Evolutionary conservation across 2,329 filamentous ascomycete genomes (phyloP).

Genomic region (Talaromyces verruculosus): DNA sequence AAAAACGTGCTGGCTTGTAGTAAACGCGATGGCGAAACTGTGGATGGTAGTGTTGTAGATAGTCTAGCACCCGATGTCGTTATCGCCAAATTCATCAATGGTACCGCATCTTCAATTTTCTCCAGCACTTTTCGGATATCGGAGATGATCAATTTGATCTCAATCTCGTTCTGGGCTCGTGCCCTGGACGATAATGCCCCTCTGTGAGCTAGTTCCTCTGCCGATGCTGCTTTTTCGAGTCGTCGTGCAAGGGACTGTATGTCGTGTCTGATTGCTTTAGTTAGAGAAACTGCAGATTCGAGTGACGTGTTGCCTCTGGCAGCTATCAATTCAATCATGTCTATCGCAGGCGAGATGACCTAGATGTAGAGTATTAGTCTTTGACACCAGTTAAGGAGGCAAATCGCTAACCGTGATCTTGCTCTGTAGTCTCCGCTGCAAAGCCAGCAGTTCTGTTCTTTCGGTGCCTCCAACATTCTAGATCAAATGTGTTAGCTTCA

Average conservation of each 20-base stretch:
- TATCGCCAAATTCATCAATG: slow-evolving; percentile 88
- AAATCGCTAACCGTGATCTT: slow-evolving; percentile 70
- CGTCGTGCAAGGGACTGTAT: slow-evolving; percentile 77
- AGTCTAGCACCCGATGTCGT: slow-evolving; percentile 88
- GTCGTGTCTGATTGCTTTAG: slow-evolving; percentile 77
- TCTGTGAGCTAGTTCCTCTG: slow-evolving; percentile 50
- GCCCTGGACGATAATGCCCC: slow-evolving; percentile 42
- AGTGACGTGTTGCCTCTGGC: slow-evolving; percentile 76
- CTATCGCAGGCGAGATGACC: slow-evolving; percentile 63
- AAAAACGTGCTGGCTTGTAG: slow-evolving; percentile 91
- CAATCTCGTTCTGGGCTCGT: slow-evolving; percentile 58
- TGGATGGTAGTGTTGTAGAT: slow-evolving; percentile 73
- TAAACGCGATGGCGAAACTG: slow-evolving; percentile 84
- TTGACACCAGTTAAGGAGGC: background rate
- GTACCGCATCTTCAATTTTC: slow-evolving; percentile 86
- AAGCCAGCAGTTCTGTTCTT: slow-evolving; percentile 66
- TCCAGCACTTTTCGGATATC: slow-evolving; percentile 74
- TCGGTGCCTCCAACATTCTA: slow-evolving; percentile 69
- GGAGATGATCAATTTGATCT: slow-evolving; percentile 67
- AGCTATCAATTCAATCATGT: slow-evolving; percentile 43
- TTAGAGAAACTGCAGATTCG: slow-evolving; percentile 79
- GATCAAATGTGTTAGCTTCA: background rate
- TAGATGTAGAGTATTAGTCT: slow-evolving; percentile 70
- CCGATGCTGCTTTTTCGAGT: slow-evolving; percentile 67
- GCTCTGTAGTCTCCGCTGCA: slow-evolving; percentile 74